Evolutionary conservation across 139 green algal species (phyloP), one percentile per base, ranked within the genome.

Genomic region (Pseudopediastrum boryanum): DNA sequence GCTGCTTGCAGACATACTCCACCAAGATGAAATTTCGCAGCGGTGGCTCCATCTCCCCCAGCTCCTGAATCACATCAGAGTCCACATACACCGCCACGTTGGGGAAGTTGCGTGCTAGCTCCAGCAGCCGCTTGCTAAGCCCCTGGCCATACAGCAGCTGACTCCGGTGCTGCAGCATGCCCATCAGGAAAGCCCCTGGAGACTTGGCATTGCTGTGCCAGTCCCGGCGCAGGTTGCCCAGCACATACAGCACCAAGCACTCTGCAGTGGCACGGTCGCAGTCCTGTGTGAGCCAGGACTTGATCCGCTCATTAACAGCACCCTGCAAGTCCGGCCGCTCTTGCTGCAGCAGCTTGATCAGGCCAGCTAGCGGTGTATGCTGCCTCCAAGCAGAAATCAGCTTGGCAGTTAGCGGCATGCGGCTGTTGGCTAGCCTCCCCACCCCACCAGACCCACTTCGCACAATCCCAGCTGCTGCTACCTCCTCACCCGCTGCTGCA

Each of bases 1-100:
- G 64, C 76, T 82, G 76, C 65, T 82, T 82, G 38, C 39, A 69
- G 42, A 82, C 63, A 52, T 82, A 82, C 76, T 82, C 76, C 29
- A 70, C 42, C 76, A 82, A 51, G 23, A 82, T 29, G 27, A 82
- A 82, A 10, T 10, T 25, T 6, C 76, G 64, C 76, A 82, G 65
- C 1, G 2, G 29, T 3, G 76, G 51, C 51, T 82, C 76, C 76
- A 82, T 82, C 27, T 82, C 76, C 25, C 76, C 76, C 23, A 82
- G 76, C 65, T 82, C 76, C 76, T 82, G 65, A 13, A 82, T 56
- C 48, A 75, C 76, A 29, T 77, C 76, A 25, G 46, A 70, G 76
- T 76, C 65, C 21, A 82, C 71, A 29, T 82, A 76, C 13, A 70
- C 65, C 2, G 76, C 76, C 38, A 82, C 64, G 29, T 70, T 76